phyloP scores from a whole-genome alignment of 2,329 filamentous ascomycete genomes.

The Ambrosiella xylebori region DNA sequence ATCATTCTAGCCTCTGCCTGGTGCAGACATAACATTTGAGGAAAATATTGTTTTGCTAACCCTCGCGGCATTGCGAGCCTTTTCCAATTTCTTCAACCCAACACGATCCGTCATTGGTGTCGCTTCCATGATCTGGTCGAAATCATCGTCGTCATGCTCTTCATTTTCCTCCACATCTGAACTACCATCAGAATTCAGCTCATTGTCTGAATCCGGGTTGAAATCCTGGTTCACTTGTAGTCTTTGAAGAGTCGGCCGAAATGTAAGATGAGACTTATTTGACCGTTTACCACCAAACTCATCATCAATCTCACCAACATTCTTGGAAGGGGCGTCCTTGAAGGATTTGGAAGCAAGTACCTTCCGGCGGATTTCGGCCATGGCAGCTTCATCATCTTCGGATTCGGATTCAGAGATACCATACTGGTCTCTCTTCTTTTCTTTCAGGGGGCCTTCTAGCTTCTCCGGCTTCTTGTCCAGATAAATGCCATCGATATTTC shows the following conservation, averaged over 20 bases:
- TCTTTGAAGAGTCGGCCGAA: conserved; percentile 35
- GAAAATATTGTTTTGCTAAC: conserved; percentile 35
- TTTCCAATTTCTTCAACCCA: conserved; percentile 42
- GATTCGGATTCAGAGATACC: conserved; percentile 66
- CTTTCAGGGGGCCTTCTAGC: conserved; percentile 16
- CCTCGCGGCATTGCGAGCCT: conserved; percentile 32
- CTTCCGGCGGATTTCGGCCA: conserved; percentile 79
- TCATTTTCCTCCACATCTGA: conserved; percentile 33
- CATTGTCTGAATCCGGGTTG: conserved; percentile 56
- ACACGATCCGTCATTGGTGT: conserved; percentile 76
- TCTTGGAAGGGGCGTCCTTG: conserved; percentile 22
- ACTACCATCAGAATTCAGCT: conserved; percentile 16
- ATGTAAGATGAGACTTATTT: conserved; percentile 39
- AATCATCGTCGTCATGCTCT: conserved; percentile 52
- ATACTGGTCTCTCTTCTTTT: conserved; percentile 43
- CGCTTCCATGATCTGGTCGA: conserved; percentile 85
- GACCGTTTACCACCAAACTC: conserved; percentile 1
- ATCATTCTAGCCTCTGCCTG: conserved; percentile 19
- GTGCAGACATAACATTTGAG: conserved; percentile 31
- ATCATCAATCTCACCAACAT: conserved; percentile 16
- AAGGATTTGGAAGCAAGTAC: conserved; percentile 90
- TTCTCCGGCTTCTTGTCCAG: conserved; percentile 35
- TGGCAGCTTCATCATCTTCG: conserved; percentile 69
- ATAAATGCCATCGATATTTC: conserved; percentile 40
- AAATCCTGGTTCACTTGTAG: conserved; percentile 32